Evolutionary conservation across 352 stramenopile genomes (phyloP), one percentile per base, ranked within the genome.

Genomic region (Globisporangium cylindrosporum): DNA sequence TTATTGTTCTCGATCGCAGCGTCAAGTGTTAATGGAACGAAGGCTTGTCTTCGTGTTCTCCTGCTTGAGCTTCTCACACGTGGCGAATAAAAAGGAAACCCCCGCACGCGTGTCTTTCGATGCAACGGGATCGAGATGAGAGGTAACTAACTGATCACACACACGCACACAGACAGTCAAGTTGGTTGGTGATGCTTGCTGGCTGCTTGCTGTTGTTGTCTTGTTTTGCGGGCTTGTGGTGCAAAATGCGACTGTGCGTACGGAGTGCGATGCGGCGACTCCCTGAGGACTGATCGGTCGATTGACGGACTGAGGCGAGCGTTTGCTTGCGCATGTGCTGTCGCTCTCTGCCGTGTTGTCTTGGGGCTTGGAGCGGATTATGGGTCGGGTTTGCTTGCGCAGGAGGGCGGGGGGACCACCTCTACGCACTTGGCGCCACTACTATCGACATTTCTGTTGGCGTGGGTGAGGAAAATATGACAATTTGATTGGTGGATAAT

Each of bases 401-500:
- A 24, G 29, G 15, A 32, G 55, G 20, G 32, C 12, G 27, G 10
- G 27, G 25, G 27, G 20, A 24, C 29, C 18, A 29, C 55, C 55
- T 61, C 55, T 61, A 61, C 55, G 8, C 29, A 46, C 29, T 61
- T 61, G 3, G 18, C 54, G 53, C 54, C 41, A 38, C 18, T 24
- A 6, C 10, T 29, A 27, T 38, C 53, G 36, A 43, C 36, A 12
- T 18, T 43, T 43, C 4, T 24, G 12, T 20, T 25, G 18, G 34
- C 4, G 25, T 25, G 27, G 14, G 18, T 27, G 38, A 10, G 7
- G 4, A 48, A 27, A 43, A 61, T 8, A 12, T 7, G 53, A 14
- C 24, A 15, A 46, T 20, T 12, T 38, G 41, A 69, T 49, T 69
- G 56, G 60, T 20, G 15, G 38, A 55, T 38, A 64, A 4, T 25